phyloP scores from a whole-genome alignment of 2,329 filamentous ascomycete species.

The Diplodia scrobiculata region DNA sequence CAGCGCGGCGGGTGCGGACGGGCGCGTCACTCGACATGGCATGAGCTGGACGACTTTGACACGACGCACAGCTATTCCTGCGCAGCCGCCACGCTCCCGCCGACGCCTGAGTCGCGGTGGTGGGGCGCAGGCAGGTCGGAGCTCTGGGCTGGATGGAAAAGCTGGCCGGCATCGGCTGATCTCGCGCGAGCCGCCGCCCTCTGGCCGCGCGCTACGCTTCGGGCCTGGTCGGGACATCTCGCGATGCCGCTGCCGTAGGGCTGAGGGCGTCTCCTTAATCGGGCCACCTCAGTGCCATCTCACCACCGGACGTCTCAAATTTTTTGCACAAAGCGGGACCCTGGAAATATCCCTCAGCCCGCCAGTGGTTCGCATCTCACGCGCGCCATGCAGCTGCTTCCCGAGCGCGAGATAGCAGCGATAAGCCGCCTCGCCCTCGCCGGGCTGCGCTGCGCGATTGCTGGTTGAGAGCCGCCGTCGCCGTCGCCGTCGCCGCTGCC shows the following conservation, averaged over 20 bases:
- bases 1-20: slow-evolving; percentile 11
- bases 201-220: neutral
- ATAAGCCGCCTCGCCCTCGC: neutral
- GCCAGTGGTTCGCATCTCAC: slow-evolving; percentile 22
- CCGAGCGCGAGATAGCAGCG: slow-evolving; percentile 9
- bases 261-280: slow-evolving; percentile 23
- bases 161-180: slow-evolving; percentile 28
- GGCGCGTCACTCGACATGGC: slow-evolving; percentile 27
- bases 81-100: slow-evolving; percentile 9
- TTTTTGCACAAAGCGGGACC: slow-evolving; percentile 21
- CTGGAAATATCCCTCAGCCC: slow-evolving; percentile 16
- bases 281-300: slow-evolving; percentile 21
- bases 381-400: neutral
- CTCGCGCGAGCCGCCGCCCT: slow-evolving; percentile 11
- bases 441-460: neutral
- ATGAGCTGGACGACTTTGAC: slow-evolving; percentile 17
- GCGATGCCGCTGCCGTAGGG: slow-evolving; percentile 22
- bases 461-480: neutral
- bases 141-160: slow-evolving; percentile 17
- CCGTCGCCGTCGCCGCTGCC: neutral
- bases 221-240: slow-evolving; percentile 23
- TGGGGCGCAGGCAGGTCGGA: slow-evolving; percentile 14
- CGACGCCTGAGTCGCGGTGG: neutral
- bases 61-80: slow-evolving; percentile 21
- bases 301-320: slow-evolving; percentile 24